Percentiles rank a stretch among this genome's conserved stretches.
phyloP scores from a whole-genome alignment of 2,329 filamentous ascomycete genomes.

The Venturia nashicola region DNA sequence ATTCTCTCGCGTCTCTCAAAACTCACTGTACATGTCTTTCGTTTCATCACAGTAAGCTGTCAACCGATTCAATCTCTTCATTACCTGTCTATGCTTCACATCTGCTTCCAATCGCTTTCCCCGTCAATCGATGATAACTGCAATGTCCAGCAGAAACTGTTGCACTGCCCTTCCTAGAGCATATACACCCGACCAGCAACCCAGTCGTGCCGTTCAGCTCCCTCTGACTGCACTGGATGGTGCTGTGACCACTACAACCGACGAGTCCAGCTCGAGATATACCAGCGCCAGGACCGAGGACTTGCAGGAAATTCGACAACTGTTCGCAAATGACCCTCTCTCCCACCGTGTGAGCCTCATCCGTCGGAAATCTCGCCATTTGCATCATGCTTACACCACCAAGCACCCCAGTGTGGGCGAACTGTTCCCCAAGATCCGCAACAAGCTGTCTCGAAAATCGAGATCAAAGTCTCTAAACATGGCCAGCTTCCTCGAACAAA shows the following conservation, averaged over 20 bases:
- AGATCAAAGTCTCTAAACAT: slow-evolving; percentile 8
- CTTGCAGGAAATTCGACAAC: slow-evolving; percentile 7
- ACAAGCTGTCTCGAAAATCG: not conserved
- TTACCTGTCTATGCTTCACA: not conserved
- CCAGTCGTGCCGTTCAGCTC: not conserved
- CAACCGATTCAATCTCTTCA: not conserved
- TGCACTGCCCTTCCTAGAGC: not conserved
- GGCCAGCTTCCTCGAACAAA: not conserved
- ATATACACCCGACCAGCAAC: not conserved
- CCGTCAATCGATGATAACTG: not conserved
- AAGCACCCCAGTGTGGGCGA: slow-evolving; percentile 7
- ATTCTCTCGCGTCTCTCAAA: not conserved
- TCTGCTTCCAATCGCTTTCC: not conserved
- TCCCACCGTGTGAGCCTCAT: not conserved
- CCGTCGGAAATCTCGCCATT: not conserved
- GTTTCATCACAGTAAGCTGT: slow-evolving; percentile 1
- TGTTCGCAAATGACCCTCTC: not conserved
- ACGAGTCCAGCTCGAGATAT: slow-evolving; percentile 4
- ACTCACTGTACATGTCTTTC: slow-evolving; percentile 3
- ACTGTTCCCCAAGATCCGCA: slow-evolving; percentile 3
- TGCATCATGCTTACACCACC: not conserved
- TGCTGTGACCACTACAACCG: not conserved
- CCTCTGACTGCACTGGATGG: not conserved
- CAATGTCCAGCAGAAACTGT: not conserved
- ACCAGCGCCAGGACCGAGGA: slow-evolving; percentile 9